Percentiles rank a stretch among this genome's conserved stretches.
These are phyloP conservation scores for Dionaea muscipula DNA, from an alignment of 179 eudicot species.

Conservation along the genomic window DNA sequence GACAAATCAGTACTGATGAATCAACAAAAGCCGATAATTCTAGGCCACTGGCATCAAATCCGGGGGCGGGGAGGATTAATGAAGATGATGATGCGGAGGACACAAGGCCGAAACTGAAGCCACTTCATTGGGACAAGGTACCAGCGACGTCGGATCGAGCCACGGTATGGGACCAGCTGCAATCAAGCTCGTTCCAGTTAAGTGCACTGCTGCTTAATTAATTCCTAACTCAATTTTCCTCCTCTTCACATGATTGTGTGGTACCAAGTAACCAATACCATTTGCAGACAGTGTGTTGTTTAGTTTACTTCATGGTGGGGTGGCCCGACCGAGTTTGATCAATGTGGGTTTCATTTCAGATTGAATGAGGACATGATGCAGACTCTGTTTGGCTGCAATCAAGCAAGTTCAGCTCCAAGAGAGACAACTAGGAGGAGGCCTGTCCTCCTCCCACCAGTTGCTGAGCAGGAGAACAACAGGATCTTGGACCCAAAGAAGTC, in stretches of 20 bases:
- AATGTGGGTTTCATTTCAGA: conserved; percentile 26
- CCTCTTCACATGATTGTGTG: neutral
- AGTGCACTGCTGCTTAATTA: too few relatives aligned
- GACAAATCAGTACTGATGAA: conserved; percentile 17
- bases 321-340: too few relatives aligned
- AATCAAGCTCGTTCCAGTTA: conserved; percentile 94
- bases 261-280: too few relatives aligned
- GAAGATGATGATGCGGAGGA: conserved; percentile 47
- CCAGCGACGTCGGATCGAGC: conserved; percentile 73
- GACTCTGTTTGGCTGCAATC: conserved; percentile 61
- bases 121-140: conserved; percentile 96
- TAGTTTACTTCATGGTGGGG: too few relatives aligned
- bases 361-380: conserved; percentile 93
- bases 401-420: conserved; percentile 33
- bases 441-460: conserved; percentile 50
- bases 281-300: too few relatives aligned
- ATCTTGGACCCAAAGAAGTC: conserved; percentile 95
- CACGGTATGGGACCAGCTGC: conserved; percentile 90
- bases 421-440: conserved; percentile 37
- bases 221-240: too few relatives aligned
- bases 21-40: conserved; percentile 20
- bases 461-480: conserved; percentile 54
- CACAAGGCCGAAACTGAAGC: conserved; percentile 65
- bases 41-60: too few relatives aligned
- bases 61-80: conserved; percentile 35